These are phyloP conservation scores for Fulvia fulva DNA, from an alignment of 2,329 filamentous ascomycete genomes.

Conservation along the genomic window DNA sequence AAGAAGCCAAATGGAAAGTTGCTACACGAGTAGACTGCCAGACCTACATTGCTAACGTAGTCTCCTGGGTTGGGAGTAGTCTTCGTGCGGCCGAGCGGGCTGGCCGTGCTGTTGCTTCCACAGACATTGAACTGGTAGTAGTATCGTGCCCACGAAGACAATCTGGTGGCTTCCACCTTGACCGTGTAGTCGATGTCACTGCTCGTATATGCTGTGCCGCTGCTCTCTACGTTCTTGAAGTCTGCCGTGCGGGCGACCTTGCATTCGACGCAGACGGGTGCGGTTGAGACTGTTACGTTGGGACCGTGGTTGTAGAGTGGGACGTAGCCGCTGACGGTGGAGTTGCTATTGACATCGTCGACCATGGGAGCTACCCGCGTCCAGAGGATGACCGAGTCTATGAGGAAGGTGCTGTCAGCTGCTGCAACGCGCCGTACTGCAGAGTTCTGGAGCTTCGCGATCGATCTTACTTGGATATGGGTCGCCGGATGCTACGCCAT, in stretches of 20 bases:
- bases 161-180: slow-evolving; percentile 63
- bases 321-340: slow-evolving; percentile 54
- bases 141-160: slow-evolving; percentile 63
- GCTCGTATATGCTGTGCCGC: slow-evolving; percentile 63
- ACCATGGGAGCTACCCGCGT: slow-evolving; percentile 38
- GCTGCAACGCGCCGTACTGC: background rate
- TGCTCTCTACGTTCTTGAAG: slow-evolving; percentile 48
- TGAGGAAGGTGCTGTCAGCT: background rate
- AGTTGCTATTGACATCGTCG: slow-evolving; percentile 40
- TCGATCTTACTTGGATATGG: slow-evolving; percentile 35
- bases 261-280: slow-evolving; percentile 66
- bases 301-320: slow-evolving; percentile 53
- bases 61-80: slow-evolving; percentile 59
- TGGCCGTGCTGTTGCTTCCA: slow-evolving; percentile 53
- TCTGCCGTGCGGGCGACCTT: slow-evolving; percentile 51
- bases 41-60: slow-evolving; percentile 53
- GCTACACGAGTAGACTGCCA: slow-evolving; percentile 68
- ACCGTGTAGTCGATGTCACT: slow-evolving; percentile 73
- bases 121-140: slow-evolving; percentile 70
- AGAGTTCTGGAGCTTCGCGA: slow-evolving; percentile 8
- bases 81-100: slow-evolving; percentile 65
- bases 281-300: slow-evolving; percentile 51
- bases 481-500: slow-evolving; percentile 46
- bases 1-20: slow-evolving; percentile 53
- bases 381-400: slow-evolving; percentile 35